Conservation (phyloP, 306 rosid species). For the Quillaja saponaria region DNA sequence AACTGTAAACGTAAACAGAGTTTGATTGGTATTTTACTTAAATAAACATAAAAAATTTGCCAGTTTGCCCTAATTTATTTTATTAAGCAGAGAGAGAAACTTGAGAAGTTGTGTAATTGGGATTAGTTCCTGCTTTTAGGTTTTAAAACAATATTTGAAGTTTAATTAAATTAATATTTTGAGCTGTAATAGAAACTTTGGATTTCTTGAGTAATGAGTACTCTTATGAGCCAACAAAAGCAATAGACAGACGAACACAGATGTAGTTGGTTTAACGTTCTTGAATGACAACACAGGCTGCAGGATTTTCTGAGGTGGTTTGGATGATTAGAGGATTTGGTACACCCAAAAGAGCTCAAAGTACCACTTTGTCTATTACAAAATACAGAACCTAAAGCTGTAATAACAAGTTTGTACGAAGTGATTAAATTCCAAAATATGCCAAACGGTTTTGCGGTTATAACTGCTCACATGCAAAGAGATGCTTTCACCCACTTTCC, state of each 20-base stretch:
- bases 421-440: conserved; percentile 24
- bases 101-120: background rate
- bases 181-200: conserved; percentile 21
- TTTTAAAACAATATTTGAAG: conserved; percentile 18
- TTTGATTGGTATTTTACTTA: too few species aligned
- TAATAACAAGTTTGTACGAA: conserved; percentile 41
- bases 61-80: too few species aligned
- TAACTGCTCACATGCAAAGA: conserved; percentile 53
- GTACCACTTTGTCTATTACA: conserved; percentile 5
- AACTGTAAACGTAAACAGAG: too few species aligned
- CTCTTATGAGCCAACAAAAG: background rate
- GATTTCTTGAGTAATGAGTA: conserved; percentile 28
- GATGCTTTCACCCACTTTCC: conserved; percentile 33
- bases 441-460: conserved; percentile 25
- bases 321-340: conserved; percentile 31
- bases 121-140: background rate
- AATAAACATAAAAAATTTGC: too few species aligned
- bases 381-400: conserved; percentile 37
- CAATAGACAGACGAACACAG: too few species aligned
- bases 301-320: conserved; percentile 19
- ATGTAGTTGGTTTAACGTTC: too few species aligned
- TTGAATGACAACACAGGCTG: conserved; percentile 4
- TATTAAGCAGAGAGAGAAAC: background rate
- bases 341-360: conserved; percentile 33
- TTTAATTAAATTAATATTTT: conserved; percentile 28